Conservation (phyloP, 2,329 filamentous ascomycete species). For the Geoglossum cookeanum region DNA sequence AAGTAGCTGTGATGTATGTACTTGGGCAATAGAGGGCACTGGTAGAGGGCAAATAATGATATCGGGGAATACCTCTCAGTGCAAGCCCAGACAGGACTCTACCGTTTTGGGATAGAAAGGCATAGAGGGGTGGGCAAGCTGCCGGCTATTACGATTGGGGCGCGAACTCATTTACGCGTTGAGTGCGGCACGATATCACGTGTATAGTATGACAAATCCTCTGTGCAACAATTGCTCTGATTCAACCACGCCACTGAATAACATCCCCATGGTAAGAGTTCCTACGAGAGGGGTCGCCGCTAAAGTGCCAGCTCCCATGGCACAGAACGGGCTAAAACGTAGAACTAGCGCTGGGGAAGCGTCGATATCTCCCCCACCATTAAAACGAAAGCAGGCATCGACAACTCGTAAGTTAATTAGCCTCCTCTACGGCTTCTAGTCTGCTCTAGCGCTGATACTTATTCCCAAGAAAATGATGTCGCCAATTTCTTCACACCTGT, state of each 20-base stretch:
- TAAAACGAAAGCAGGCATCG: slow-evolving; percentile 34
- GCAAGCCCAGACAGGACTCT: neutral
- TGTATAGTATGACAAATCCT: neutral
- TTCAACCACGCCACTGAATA: neutral
- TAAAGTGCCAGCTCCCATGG: neutral
- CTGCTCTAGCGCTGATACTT: neutral
- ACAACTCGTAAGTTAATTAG: slow-evolving; percentile 28
- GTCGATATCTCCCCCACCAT: slow-evolving; percentile 36
- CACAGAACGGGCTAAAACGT: slow-evolving; percentile 15
- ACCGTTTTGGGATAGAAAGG: too few relatives aligned
- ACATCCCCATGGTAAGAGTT: neutral
- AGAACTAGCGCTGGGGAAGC: slow-evolving; percentile 14
- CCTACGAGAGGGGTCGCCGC: neutral
- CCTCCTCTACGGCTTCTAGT: neutral
- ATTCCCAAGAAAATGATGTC: slow-evolving; percentile 40
- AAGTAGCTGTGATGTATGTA: slow-evolving; percentile 21
- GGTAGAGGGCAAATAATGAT: neutral
- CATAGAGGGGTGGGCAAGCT: too few relatives aligned
- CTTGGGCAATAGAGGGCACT: neutral
- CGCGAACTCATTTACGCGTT: neutral
- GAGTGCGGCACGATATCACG: neutral
- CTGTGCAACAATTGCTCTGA: neutral
- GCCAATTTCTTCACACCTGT: slow-evolving; percentile 74
- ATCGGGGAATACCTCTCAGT: neutral
- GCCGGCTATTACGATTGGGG: too few relatives aligned